phyloP scores from a whole-genome alignment of 768 basidiomycete species.

The Mrakia frigida region DNA sequence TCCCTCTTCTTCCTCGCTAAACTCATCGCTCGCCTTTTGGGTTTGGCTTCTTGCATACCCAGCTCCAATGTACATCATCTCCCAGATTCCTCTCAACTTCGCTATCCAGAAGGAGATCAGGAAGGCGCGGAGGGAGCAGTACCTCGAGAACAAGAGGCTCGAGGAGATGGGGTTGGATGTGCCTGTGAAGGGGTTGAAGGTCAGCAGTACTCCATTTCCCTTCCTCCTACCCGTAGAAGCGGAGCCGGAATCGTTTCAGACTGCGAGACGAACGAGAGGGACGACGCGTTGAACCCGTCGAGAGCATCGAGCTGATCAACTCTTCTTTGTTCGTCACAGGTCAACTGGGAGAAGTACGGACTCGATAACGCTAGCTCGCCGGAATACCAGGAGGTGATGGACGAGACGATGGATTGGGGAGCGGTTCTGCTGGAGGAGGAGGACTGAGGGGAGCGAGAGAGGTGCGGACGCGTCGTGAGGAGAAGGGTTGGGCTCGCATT shows the following conservation, averaged over 20 bases:
- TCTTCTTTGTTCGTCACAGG: background rate
- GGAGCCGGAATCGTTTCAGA: no score
- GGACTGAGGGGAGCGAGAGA: background rate
- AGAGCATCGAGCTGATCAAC: no score
- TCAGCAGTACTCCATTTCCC: background rate
- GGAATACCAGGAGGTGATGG: background rate
- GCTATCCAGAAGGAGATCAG: constrained; percentile 2
- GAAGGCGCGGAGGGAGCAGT: constrained; percentile 2
- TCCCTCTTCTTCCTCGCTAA: no score
- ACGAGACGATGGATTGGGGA: background rate
- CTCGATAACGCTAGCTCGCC: background rate
- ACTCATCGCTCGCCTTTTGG: no score
- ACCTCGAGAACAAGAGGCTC: background rate
- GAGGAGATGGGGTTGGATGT: background rate
- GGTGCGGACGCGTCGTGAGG: background rate
- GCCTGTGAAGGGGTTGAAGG: background rate
- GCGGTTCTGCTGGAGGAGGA: background rate
- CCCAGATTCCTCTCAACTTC: background rate
- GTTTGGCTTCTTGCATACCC: background rate
- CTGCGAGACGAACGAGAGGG: no score
- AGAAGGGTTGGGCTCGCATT: no score
- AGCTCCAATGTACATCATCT: background rate
- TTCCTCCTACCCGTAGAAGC: background rate
- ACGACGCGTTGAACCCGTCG: no score
- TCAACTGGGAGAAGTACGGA: background rate